Evolutionary conservation across 345 rosid species (phyloP), one percentile per base, ranked within the genome.

Genomic region (Atalantia buxifolia): DNA sequence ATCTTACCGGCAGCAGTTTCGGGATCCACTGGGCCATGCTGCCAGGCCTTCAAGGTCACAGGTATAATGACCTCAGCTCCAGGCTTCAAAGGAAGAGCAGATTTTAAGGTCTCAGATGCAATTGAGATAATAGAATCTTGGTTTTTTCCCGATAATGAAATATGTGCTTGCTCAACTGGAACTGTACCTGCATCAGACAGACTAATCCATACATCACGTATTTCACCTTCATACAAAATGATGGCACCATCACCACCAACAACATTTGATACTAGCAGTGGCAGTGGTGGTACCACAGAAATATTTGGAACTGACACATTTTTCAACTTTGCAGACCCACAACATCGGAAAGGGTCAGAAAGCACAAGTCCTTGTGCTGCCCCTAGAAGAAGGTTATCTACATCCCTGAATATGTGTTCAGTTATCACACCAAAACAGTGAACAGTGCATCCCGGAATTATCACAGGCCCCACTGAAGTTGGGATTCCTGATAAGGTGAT

Each of bases 341-440:
- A 94, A 57, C 96, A 90, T 78, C 97, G 86, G 83, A 97, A 97
- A 76, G 99, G 99, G 76, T 97, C 99, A 56, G 99, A 94, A 77
- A 97, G 94, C 74, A 97, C 99, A 83, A 97, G 97, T 76, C 99
- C 99, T 84, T 93, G 98, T 50, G 97, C 97, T 74, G 97, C 99
- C 79, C 98, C 99, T 66, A 88, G 97, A 71, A 97, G 99, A 82
- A 97, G 89, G 87, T 92, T 92, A 82, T 97, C 98, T 75, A 97
- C 98, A 81, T 94, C 99, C 86, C 78, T 92, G 80, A 94, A 97
- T 66, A 86, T 87, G 81, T 97, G 99, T 84, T 94, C 97, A 40
- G 99, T 94, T 79, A 94, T 89, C 67, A 92, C 98, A 83, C 98
- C 99, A 89, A 93, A 97, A 81, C 96, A 94, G 82, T 93, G 99